Percentiles rank a stretch among this genome's conserved stretches.
These are phyloP conservation scores for Paxillus involutus DNA, from an alignment of 768 basidiomycete genomes.

Conservation along the genomic window DNA sequence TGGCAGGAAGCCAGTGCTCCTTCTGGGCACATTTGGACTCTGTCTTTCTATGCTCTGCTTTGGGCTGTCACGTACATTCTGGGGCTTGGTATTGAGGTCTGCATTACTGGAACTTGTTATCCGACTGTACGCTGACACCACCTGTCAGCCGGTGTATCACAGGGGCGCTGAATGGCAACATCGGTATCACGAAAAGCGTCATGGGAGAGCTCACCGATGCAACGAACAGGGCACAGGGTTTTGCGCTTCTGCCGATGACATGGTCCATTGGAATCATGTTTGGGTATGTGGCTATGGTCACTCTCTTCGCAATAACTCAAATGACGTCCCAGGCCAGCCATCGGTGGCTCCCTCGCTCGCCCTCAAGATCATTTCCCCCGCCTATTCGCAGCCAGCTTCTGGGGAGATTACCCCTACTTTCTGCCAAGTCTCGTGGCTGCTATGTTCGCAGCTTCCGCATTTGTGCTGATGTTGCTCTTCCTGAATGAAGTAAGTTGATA, in stretches of 20 bases:
- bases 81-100: constrained; percentile 51
- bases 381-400: constrained; percentile 47
- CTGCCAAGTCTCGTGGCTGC: constrained; percentile 64
- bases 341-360: constrained; percentile 57
- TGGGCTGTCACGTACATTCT: constrained; percentile 67
- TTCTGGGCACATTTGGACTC: constrained; percentile 60
- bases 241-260: constrained; percentile 17
- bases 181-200: constrained; percentile 65
- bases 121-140: too few species aligned
- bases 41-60: constrained; percentile 70
- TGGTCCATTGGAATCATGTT: constrained; percentile 26
- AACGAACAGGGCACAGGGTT: constrained; percentile 18
- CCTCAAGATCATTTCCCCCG: constrained; percentile 53
- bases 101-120: too few species aligned
- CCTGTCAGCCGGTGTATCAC: constrained; percentile 48
- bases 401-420: constrained; percentile 57
- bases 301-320: neutral
- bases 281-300: constrained; percentile 26
- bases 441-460: constrained; percentile 46
- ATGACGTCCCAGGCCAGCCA: constrained; percentile 24
- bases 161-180: constrained; percentile 62
- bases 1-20: constrained; percentile 73
- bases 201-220: constrained; percentile 60
- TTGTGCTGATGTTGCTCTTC: constrained; percentile 41
- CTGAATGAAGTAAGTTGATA: constrained; percentile 48